These are phyloP conservation scores for Wickerhamiella parazyma DNA, from an alignment of 805 yeast species.

Conservation along the genomic window DNA sequence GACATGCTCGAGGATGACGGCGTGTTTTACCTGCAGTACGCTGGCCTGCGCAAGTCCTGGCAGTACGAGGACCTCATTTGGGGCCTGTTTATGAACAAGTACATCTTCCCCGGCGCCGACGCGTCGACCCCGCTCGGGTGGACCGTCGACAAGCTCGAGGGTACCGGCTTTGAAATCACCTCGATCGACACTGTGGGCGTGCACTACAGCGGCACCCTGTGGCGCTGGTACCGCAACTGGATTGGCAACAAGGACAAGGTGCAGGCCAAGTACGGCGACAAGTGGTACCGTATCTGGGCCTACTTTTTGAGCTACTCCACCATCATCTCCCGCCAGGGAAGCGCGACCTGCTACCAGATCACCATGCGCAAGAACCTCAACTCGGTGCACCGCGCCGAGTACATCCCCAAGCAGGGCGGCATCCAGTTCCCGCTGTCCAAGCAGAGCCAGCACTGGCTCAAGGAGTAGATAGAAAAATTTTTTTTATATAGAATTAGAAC, in stretches of 20 bases:
- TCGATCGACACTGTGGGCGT: constrained; percentile 82
- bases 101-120: constrained; percentile 94
- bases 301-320: constrained; percentile 72
- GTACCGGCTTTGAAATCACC: constrained; percentile 74
- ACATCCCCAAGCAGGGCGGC: constrained; percentile 67
- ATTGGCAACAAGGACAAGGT: constrained; percentile 64
- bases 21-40: constrained; percentile 70
- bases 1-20: constrained; percentile 90
- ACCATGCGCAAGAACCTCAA: constrained; percentile 81
- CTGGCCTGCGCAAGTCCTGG: constrained; percentile 86
- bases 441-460: constrained; percentile 19
- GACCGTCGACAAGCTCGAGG: constrained; percentile 63
- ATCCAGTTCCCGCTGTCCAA: constrained; percentile 30
- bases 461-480: constrained; percentile 13
- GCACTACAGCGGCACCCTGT: constrained; percentile 78
- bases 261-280: constrained; percentile 65
- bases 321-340: constrained; percentile 82
- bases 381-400: constrained; percentile 69
- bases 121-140: constrained; percentile 88
- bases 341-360: constrained; percentile 85
- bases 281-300: constrained; percentile 93
- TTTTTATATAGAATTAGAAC: background rate
- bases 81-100: constrained; percentile 95
- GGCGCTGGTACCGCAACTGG: constrained; percentile 96
- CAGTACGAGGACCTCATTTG: constrained; percentile 87